Conservation (phyloP, 495 filamentous ascomycete species). For the Aspergillus incahuasiensis region DNA sequence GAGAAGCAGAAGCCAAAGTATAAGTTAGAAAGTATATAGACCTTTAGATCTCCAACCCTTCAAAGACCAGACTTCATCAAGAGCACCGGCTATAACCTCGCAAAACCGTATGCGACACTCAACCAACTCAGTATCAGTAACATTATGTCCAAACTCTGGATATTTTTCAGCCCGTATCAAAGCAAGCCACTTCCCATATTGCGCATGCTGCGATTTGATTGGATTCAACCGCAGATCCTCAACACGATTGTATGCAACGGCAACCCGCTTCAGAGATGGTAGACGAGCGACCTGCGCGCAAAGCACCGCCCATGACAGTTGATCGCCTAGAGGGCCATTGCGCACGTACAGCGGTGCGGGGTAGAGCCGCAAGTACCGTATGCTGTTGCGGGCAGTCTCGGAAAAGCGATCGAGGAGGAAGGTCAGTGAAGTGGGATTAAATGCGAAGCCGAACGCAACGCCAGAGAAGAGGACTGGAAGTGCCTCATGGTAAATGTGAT, state of each 20-base stretch:
- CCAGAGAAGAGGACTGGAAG: neutral
- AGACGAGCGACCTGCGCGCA: conserved; percentile 1
- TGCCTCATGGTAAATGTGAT: neutral
- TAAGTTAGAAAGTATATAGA: neutral
- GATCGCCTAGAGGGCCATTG: neutral
- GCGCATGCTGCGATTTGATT: neutral
- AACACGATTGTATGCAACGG: neutral
- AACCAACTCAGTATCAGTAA: neutral
- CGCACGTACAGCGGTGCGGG: conserved; percentile 1
- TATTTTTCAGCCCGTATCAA: neutral
- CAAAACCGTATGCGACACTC: neutral
- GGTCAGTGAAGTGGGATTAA: neutral
- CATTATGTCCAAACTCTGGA: neutral
- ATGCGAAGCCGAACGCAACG: neutral
- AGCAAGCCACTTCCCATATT: neutral
- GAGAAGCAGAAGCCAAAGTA: neutral
- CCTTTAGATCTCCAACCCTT: neutral
- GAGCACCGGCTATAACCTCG: neutral
- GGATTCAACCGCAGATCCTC: neutral
- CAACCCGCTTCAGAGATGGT: neutral
- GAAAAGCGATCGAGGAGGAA: conserved; percentile 5
- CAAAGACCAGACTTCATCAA: neutral
- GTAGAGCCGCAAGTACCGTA: conserved; percentile 2
- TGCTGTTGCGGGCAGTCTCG: neutral
- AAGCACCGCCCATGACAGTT: neutral